Evolutionary conservation across 352 stramenopile genomes (phyloP).

Genomic region (Stramenopiles sp.): DNA sequence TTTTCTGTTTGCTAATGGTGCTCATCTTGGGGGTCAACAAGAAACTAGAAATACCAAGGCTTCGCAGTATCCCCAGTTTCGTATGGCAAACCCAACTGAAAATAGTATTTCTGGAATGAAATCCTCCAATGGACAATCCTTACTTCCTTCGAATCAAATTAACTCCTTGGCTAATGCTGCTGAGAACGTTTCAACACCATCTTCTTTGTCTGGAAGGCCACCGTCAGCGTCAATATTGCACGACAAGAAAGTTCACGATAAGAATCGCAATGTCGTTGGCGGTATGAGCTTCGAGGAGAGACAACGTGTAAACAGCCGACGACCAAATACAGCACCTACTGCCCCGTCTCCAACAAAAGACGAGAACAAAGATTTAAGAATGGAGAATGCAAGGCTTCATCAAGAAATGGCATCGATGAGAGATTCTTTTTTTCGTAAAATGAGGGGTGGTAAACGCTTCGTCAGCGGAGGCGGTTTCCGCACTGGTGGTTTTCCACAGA

Average conservation of each 20-base stretch:
- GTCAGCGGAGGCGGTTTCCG: background rate
- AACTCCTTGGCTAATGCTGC: background rate
- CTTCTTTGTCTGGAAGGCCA: background rate
- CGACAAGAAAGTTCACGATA: background rate
- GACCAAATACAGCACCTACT: background rate
- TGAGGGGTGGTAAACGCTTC: background rate
- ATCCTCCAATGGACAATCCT: background rate
- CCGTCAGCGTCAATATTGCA: background rate
- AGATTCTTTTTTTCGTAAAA: background rate
- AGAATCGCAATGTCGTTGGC: background rate
- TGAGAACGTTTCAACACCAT: background rate
- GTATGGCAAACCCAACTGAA: background rate
- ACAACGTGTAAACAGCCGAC: background rate
- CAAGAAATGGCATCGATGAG: background rate
- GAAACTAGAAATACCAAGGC: background rate
- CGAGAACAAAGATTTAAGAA: background rate
- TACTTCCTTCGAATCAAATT: background rate
- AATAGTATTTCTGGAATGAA: background rate
- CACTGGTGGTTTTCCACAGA: background rate
- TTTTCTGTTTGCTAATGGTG: background rate
- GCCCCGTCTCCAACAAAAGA: background rate
- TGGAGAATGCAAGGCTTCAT: background rate
- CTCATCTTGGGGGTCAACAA: background rate
- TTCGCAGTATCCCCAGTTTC: background rate
- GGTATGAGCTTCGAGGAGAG: background rate